Base-by-base conservation (phyloP, 495 filamentous ascomycete species). In the Usnea hakonensis region DNA sequence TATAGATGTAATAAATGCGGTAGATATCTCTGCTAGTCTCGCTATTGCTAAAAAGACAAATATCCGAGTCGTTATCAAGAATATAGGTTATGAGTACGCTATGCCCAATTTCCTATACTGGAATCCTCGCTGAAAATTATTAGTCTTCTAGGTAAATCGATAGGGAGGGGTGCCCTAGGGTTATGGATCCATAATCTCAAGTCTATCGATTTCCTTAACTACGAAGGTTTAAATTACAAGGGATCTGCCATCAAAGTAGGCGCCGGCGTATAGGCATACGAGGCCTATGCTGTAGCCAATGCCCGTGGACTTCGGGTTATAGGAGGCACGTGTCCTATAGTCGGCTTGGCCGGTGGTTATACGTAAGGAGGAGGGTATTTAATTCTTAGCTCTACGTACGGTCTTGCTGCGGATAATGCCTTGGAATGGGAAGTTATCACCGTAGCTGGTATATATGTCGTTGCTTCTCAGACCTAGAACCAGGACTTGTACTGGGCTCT, bases 141-240 rank as follows among this genome's bases (percentile, higher is more conserved):
- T 37, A 65, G 58, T 67, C 86, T 82, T 72, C 73, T 71, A 38
- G 84, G 81, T 59, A 85, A 84, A 71, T 79, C 80, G 8, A 79
- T 76, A 16, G 85, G 85, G 26, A 74, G 74, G 30, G 83, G 83
- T 26, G 76, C 79, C 17, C 70, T 88, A 11, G 71, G 71, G 32
- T 70, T 88, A 38, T 88, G 84, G 84, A 86, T 83, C 1, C 83
- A 86, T 60, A 72, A 82, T 28, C 68, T 88, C 23, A 83, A 85
- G 68, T 74, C 80, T 17, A 50, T 72, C 4, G 62, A 74, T 37
- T 70, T 82, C 65, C 67, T 76, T 23, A 70, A 75, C 14, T 79
- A 73, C 63, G 66, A 73, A 52, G 30, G 23, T 23, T 61, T 59
- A 0, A 55, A 37, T 9, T 79, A 79, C 44, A 63, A 62, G 4